phyloP scores from a whole-genome alignment of 345 rosid species.

The Citrus glauca region DNA sequence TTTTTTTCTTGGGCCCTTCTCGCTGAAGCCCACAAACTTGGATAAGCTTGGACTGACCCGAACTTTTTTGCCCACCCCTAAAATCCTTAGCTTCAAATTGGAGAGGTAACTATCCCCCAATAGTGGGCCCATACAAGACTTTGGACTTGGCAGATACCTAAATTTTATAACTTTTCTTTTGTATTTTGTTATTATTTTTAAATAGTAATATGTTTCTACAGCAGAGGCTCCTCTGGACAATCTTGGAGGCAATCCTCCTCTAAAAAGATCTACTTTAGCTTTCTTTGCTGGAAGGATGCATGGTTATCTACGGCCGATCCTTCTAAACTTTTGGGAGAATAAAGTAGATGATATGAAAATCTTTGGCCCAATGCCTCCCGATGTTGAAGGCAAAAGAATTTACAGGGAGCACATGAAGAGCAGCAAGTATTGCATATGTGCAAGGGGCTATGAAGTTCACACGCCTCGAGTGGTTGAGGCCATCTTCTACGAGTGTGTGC shows the following conservation, averaged over 20 bases:
- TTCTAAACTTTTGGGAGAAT: conserved; percentile 67
- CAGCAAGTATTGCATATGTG: conserved; percentile 85
- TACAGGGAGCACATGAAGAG: conserved; percentile 82
- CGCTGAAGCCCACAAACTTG: too few species aligned
- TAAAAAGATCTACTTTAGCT: conserved; percentile 59
- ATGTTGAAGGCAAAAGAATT: conserved; percentile 45
- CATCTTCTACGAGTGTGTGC: conserved; percentile 71
- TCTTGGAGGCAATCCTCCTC: conserved; percentile 67
- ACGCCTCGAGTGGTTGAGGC: conserved; percentile 86
- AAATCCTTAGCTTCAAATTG: conserved; percentile 51
- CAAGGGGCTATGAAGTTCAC: conserved; percentile 88
- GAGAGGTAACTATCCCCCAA: conserved; percentile 56
- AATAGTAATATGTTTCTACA: too few species aligned
- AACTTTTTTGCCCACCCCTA: too few species aligned
- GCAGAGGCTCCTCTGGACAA: conserved; percentile 46
- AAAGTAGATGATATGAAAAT: conserved; percentile 79
- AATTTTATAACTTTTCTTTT: too few species aligned
- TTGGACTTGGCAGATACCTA: conserved; percentile 71
- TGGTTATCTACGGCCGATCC: conserved; percentile 68
- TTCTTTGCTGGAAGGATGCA: conserved; percentile 93
- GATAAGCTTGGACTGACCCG: too few species aligned
- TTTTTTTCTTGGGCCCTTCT: too few species aligned
- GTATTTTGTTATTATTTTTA: neutral
- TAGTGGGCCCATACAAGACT: conserved; percentile 77
- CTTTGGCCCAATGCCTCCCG: conserved; percentile 67